Percentiles rank a stretch among this genome's conserved stretches.
These are phyloP conservation scores for Aegilops bicornis DNA, from an alignment of 176 grass and related monocot genomes.

Conservation along the genomic window DNA sequence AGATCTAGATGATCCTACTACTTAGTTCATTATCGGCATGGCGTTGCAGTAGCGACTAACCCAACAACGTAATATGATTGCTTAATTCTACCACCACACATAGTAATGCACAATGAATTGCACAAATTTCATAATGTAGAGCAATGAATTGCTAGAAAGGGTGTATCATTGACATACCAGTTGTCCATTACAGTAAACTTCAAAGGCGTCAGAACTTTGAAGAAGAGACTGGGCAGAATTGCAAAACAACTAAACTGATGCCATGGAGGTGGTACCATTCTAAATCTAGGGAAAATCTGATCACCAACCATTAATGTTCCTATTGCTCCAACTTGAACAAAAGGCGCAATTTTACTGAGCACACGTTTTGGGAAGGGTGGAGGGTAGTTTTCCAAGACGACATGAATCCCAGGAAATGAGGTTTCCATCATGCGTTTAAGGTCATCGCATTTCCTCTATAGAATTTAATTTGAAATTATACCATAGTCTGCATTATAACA, in stretches of 20 bases:
- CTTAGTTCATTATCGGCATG: background rate
- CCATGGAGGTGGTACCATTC: constrained; percentile 83
- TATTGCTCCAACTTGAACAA: constrained; percentile 86
- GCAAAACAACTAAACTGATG: constrained; percentile 75
- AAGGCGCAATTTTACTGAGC: constrained; percentile 75
- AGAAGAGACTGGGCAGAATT: constrained; percentile 79
- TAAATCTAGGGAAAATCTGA: constrained; percentile 91
- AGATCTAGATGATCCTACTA: background rate
- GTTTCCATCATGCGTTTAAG: too few species aligned
- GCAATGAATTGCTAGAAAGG: background rate
- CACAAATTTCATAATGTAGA: background rate
- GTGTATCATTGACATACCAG: constrained; percentile 55
- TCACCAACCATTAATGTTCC: constrained; percentile 78
- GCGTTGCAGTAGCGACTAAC: background rate
- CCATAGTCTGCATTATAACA: too few species aligned
- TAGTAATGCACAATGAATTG: background rate
- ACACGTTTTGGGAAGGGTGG: constrained; percentile 66
- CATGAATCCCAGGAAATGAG: too few species aligned
- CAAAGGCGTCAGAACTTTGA: constrained; percentile 77
- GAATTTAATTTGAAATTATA: too few species aligned
- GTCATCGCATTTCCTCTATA: too few species aligned
- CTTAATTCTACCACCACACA: background rate
- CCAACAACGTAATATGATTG: background rate
- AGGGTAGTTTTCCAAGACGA: too few species aligned
- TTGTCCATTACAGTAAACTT: constrained; percentile 87